Evolutionary conservation across 73 alveolate species (phyloP).

Genomic region (Halteria grandinella): DNA sequence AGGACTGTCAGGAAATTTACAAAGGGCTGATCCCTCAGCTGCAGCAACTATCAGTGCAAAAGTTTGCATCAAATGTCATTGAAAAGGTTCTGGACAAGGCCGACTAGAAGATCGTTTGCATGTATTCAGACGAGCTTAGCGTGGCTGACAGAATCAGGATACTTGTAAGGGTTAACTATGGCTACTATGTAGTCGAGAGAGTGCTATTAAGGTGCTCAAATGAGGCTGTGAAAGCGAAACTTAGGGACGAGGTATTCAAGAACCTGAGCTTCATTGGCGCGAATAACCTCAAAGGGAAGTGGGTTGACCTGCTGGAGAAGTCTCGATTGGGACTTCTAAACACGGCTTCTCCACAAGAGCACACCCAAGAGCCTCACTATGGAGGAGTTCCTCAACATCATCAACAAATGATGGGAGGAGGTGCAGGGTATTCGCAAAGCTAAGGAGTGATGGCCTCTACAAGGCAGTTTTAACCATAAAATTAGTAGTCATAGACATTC

Average conservation of each 20-base stretch:
- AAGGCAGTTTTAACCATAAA: no score
- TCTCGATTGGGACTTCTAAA: constrained; percentile 4
- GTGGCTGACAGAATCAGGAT: constrained; percentile 43
- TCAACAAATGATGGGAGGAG: no score
- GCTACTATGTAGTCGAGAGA: constrained; percentile 67
- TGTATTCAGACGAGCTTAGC: constrained; percentile 26
- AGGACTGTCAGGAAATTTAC: constrained; percentile 56
- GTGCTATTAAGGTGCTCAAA: constrained; percentile 41
- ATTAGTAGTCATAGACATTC: no score
- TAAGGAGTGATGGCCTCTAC: no score
- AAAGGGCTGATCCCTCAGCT: constrained; percentile 40
- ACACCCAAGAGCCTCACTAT: no score
- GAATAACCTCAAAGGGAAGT: constrained; percentile 53
- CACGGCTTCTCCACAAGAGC: no score
- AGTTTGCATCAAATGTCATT: constrained; percentile 66
- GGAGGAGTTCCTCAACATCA: no score
- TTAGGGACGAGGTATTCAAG: constrained; percentile 41
- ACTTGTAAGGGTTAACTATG: constrained; percentile 53
- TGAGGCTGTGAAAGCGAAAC: constrained; percentile 4
- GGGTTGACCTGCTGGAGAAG: constrained; percentile 59
- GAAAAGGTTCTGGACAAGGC: constrained; percentile 70
- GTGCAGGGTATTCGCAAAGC: no score
- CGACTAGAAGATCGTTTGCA: constrained; percentile 22
- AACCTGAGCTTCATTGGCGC: constrained; percentile 47
- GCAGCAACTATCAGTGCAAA: constrained; percentile 56